Percentiles rank a stretch among this genome's conserved stretches.
Evolutionary conservation across 2,329 filamentous ascomycete species (phyloP).

Genomic region (Diaporthe sp.): DNA sequence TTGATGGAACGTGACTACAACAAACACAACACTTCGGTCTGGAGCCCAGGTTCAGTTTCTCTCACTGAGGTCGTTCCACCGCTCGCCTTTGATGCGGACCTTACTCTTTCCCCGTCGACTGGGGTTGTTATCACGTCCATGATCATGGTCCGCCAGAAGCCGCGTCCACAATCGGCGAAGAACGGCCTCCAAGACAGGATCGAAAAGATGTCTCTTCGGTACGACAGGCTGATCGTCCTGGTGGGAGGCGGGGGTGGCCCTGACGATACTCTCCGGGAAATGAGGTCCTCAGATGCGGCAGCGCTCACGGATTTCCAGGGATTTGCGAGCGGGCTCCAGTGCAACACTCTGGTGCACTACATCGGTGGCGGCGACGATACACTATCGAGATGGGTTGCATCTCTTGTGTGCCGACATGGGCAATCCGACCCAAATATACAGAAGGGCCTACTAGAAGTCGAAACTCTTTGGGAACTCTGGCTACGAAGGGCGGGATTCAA

Average conservation of each 20-base stretch:
- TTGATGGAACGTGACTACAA: conserved; percentile 50
- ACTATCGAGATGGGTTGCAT: conserved; percentile 68
- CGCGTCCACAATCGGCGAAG: conserved; percentile 67
- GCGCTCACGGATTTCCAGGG: conserved; percentile 65
- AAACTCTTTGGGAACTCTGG: conserved; percentile 78
- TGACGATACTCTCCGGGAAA: conserved; percentile 55
- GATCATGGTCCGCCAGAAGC: conserved; percentile 79
- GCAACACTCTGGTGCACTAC: conserved; percentile 58
- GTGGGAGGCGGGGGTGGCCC: conserved; percentile 68
- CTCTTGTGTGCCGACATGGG: conserved; percentile 63
- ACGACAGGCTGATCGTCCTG: conserved; percentile 78
- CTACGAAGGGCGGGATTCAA: conserved; percentile 78
- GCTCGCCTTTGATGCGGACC: conserved; percentile 75
- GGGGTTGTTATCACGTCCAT: conserved; percentile 81
- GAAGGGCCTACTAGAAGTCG: conserved; percentile 63
- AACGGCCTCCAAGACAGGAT: conserved; percentile 70
- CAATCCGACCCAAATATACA: conserved; percentile 46
- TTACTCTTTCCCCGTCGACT: conserved; percentile 77
- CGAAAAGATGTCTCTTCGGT: conserved; percentile 66
- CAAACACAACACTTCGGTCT: conserved; percentile 44
- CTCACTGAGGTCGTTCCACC: conserved; percentile 50
- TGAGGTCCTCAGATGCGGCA: conserved; percentile 57
- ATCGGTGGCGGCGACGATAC: conserved; percentile 65
- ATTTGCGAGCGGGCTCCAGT: conserved; percentile 60
- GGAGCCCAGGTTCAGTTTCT: conserved; percentile 44